phyloP scores from a whole-genome alignment of 139 green algal genomes.

The Medakamo hakoo region DNA sequence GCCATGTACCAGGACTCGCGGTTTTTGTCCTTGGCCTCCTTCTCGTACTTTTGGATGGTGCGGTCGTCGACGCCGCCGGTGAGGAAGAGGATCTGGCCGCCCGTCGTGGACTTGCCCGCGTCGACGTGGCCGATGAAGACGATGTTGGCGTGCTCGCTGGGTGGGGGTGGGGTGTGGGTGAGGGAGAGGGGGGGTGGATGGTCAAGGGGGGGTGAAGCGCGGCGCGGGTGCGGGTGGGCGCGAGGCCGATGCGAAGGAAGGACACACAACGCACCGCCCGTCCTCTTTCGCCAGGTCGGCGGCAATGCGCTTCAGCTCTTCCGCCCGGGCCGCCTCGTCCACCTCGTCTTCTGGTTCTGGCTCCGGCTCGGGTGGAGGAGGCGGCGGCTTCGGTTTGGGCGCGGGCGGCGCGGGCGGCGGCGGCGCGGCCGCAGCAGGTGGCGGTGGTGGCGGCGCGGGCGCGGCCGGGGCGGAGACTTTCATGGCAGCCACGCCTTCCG shows the following conservation, averaged over 20 bases:
- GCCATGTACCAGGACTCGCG: slow-evolving; percentile 95
- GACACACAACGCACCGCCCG: slow-evolving; percentile 18
- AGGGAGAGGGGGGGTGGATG: slow-evolving; percentile 99
- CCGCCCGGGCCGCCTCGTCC: slow-evolving; percentile 10
- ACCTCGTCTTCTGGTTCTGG: background rate
- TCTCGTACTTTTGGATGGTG: slow-evolving; percentile 99
- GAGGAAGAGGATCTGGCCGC: slow-evolving; percentile 91
- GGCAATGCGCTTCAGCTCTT: slow-evolving; percentile 32
- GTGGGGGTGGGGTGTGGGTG: slow-evolving; percentile 41
- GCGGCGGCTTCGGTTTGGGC: too few species aligned
- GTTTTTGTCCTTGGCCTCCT: slow-evolving; percentile 99
- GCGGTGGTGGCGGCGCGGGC: too few species aligned
- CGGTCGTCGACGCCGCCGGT: slow-evolving; percentile 88
- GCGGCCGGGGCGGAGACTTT: too few species aligned
- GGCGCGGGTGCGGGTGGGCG: background rate
- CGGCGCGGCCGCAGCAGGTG: too few species aligned
- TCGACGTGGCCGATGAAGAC: slow-evolving; percentile 99
- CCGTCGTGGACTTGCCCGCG: slow-evolving; percentile 94
- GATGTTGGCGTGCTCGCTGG: slow-evolving; percentile 90
- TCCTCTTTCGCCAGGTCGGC: slow-evolving; percentile 42
- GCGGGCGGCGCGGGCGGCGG: too few species aligned
- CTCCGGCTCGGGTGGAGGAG: slow-evolving; percentile 6
- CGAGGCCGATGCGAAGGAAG: background rate
- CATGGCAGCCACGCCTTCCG: too few species aligned
- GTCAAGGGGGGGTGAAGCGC: slow-evolving; percentile 29